A percentile compares a stretch with the other conserved stretches of the same genome.
phyloP scores from a whole-genome alignment of 1,284 basidiomycete species.

The Gastroboletus turbinatus region DNA sequence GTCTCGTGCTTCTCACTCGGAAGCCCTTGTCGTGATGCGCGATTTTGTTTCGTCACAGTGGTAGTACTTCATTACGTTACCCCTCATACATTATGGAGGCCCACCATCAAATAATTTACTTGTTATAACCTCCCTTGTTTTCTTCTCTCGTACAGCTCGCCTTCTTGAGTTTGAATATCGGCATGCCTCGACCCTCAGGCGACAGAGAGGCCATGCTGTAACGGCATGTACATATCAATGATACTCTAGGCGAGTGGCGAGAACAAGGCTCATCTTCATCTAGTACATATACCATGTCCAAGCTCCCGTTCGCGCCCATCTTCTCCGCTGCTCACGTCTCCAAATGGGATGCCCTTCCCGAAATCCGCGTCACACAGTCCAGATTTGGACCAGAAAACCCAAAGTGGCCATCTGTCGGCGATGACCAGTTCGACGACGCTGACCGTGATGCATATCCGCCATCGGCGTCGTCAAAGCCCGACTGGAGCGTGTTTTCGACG shows the following conservation, averaged over 20 bases:
- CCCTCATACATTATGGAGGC: too few species aligned
- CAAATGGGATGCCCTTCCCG: slow-evolving; percentile 25
- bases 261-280: neutral
- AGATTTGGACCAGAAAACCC: neutral
- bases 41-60: slow-evolving; percentile 77
- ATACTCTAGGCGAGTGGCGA: neutral
- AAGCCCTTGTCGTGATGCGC: slow-evolving; percentile 64
- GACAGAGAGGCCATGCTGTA: slow-evolving; percentile 17
- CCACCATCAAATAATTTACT: neutral
- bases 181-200: neutral
- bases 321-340: slow-evolving; percentile 29
- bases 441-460: neutral
- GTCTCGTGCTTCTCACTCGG: slow-evolving; percentile 66
- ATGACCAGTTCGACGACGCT: neutral
- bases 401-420: too few species aligned
- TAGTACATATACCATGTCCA: slow-evolving; percentile 13
- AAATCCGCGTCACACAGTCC: neutral
- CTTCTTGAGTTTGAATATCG: neutral
- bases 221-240: slow-evolving; percentile 3
- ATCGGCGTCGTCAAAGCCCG: neutral
- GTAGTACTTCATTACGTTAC: too few species aligned
- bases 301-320: slow-evolving; percentile 16
- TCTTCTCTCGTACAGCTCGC: neutral
- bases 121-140: neutral
- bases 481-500: neutral